A percentile compares a stretch with the other conserved stretches of the same genome.
phyloP scores from a whole-genome alignment of 1,284 basidiomycete species.

The Tilletia walkeri region DNA sequence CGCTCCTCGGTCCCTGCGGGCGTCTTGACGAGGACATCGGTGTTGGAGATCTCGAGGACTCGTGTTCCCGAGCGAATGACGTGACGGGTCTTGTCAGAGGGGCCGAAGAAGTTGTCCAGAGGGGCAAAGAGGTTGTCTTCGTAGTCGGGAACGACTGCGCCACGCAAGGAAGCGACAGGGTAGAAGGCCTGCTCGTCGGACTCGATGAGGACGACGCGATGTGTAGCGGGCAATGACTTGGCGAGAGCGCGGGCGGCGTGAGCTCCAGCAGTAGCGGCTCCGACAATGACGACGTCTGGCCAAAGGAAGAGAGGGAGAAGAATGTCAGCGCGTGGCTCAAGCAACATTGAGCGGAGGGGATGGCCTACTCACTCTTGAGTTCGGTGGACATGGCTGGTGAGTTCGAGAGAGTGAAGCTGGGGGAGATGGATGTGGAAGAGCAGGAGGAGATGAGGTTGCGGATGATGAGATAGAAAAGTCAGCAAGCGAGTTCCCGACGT shows the following conservation, averaged over 20 bases:
- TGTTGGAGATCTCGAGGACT: constrained; percentile 3
- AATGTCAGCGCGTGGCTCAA: neutral
- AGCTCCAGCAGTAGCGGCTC: constrained; percentile 23
- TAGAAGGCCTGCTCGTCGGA: constrained; percentile 55
- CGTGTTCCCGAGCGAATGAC: constrained; percentile 24
- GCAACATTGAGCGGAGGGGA: too few species aligned
- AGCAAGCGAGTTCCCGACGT: too few species aligned
- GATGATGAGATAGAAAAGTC: too few species aligned
- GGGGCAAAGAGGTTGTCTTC: constrained; percentile 29
- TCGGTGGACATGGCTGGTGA: too few species aligned
- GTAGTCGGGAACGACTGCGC: constrained; percentile 56
- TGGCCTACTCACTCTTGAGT: too few species aligned
- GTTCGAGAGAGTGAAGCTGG: too few species aligned
- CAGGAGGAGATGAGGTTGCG: too few species aligned
- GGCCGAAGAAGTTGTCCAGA: constrained; percentile 25
- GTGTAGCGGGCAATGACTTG: constrained; percentile 50
- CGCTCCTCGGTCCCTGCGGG: neutral
- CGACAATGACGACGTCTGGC: constrained; percentile 33
- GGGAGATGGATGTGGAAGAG: too few species aligned
- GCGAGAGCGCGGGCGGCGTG: constrained; percentile 48
- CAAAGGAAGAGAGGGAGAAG: neutral
- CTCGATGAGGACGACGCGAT: constrained; percentile 59
- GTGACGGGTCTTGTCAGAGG: constrained; percentile 18
- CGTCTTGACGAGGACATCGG: constrained; percentile 12
- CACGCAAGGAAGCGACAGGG: constrained; percentile 56